A percentile compares a stretch with the other conserved stretches of the same genome.
phyloP scores from a whole-genome alignment of 1,284 basidiomycete species.

The Ganoderma leucocontextum region DNA sequence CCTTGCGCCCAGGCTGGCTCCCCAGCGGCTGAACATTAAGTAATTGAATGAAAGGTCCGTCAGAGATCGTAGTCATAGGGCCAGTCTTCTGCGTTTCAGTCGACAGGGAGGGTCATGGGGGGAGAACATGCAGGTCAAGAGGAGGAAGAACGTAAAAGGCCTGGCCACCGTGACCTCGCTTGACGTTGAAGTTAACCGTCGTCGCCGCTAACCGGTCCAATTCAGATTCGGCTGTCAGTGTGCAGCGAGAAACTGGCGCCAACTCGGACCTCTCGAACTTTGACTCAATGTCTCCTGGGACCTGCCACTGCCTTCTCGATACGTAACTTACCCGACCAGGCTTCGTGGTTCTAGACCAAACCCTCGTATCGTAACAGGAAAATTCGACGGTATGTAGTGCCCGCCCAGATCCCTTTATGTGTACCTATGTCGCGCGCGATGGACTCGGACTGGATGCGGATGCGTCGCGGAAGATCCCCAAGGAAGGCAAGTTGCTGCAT shows the following conservation, averaged over 20 bases:
- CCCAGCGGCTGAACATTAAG: neutral
- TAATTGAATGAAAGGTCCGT: conserved; percentile 9
- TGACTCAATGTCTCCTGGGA: too few relatives aligned
- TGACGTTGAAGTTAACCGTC: neutral
- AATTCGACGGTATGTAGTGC: too few relatives aligned
- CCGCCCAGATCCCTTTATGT: too few relatives aligned
- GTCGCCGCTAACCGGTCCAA: neutral
- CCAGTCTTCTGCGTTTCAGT: conserved; percentile 9
- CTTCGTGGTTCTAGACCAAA: too few relatives aligned
- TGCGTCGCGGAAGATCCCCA: neutral
- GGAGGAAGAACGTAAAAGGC: conserved; percentile 5
- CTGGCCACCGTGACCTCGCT: neutral
- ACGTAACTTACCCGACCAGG: too few relatives aligned
- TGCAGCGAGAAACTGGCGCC: conserved; percentile 18
- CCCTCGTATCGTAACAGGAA: too few relatives aligned
- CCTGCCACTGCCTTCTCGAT: too few relatives aligned
- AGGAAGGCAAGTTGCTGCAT: too few relatives aligned
- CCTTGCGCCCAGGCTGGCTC: neutral
- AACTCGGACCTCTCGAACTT: too few relatives aligned
- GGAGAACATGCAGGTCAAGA: neutral
- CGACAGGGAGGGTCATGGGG: neutral
- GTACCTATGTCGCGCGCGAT: too few relatives aligned
- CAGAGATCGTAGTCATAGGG: conserved; percentile 7
- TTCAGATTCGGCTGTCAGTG: conserved; percentile 39
- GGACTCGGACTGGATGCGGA: neutral